Evolutionary conservation across 2,329 filamentous ascomycete genomes (phyloP).

Genomic region (Drechslerella dactyloides): DNA sequence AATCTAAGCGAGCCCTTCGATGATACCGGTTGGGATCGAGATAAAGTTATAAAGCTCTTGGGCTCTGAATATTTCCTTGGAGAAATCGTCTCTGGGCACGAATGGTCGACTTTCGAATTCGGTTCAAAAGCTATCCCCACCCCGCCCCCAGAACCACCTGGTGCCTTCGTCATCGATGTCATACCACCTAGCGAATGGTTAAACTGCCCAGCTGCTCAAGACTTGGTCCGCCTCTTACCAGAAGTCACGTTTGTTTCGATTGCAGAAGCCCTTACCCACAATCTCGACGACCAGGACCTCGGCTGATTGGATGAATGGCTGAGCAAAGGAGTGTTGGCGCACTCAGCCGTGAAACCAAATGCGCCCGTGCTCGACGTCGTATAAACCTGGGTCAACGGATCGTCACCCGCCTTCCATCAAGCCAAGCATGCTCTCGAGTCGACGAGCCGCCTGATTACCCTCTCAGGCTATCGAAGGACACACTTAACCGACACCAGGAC

Average conservation of each 20-base stretch:
- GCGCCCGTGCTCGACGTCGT: constrained; percentile 22
- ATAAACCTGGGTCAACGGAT: constrained; percentile 43
- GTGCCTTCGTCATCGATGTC: constrained; percentile 13
- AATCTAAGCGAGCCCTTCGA: neutral
- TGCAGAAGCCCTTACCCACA: constrained; percentile 12
- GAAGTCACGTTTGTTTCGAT: constrained; percentile 37
- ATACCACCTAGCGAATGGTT: constrained; percentile 32
- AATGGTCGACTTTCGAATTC: constrained; percentile 41
- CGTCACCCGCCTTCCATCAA: constrained; percentile 18
- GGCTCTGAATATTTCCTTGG: constrained; percentile 23
- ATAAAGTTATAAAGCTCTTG: constrained; percentile 13
- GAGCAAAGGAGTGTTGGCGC: neutral
- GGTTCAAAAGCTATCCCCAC: constrained; percentile 22
- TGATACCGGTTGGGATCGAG: constrained; percentile 9
- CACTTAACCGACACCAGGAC: constrained; percentile 31
- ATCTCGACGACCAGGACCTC: constrained; percentile 7
- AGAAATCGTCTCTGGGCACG: constrained; percentile 14
- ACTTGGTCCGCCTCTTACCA: constrained; percentile 12
- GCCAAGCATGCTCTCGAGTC: constrained; percentile 28
- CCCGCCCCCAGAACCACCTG: constrained; percentile 27
- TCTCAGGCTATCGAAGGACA: constrained; percentile 21
- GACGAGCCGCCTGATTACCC: constrained; percentile 14
- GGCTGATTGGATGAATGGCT: constrained; percentile 32
- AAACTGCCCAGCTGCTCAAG: constrained; percentile 20
- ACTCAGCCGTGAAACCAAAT: neutral